These are phyloP conservation scores for Meyerozyma guilliermondii DNA, from an alignment of 1,139 yeast genomes.

Conservation along the genomic window DNA sequence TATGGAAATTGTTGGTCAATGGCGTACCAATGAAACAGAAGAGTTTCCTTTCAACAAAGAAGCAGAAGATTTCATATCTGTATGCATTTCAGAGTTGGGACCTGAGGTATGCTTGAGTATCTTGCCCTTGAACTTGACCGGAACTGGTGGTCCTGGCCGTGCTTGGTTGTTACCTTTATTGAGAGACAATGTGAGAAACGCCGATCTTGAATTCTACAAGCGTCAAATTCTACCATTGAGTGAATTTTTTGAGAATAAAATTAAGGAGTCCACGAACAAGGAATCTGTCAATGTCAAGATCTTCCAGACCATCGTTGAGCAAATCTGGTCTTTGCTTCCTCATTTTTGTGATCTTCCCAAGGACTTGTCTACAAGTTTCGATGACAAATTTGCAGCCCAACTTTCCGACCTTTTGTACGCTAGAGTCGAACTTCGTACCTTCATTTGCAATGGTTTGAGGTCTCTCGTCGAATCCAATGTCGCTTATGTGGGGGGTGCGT, in stretches of 20 bases:
- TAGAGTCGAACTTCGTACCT: conserved; percentile 68
- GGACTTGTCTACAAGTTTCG: conserved; percentile 62
- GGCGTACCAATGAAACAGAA: conserved; percentile 76
- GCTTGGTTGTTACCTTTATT: conserved; percentile 95
- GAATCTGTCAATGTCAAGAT: conserved; percentile 68
- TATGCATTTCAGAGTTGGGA: conserved; percentile 76
- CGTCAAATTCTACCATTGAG: conserved; percentile 63
- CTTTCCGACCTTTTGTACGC: conserved; percentile 73
- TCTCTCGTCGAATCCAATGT: conserved; percentile 73
- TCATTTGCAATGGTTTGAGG: conserved; percentile 77
- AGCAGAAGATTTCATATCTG: conserved; percentile 75
- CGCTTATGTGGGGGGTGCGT: conserved; percentile 55
- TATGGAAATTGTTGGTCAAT: conserved; percentile 71
- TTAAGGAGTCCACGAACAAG: conserved; percentile 34
- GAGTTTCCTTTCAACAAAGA: conserved; percentile 69
- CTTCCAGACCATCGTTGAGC: conserved; percentile 79
- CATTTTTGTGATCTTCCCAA: conserved; percentile 83
- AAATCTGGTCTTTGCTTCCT: conserved; percentile 88
- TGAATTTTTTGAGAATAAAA: conserved; percentile 50
- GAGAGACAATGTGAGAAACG: conserved; percentile 76
- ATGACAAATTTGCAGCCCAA: conserved; percentile 70
- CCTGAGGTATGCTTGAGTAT: conserved; percentile 74
- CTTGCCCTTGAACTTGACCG: conserved; percentile 71
- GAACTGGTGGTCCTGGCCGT: conserved; percentile 56
- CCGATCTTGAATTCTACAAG: conserved; percentile 62